phyloP scores from a whole-genome alignment of 192 early-diverging fungal species.

The Coemansia sp. region DNA sequence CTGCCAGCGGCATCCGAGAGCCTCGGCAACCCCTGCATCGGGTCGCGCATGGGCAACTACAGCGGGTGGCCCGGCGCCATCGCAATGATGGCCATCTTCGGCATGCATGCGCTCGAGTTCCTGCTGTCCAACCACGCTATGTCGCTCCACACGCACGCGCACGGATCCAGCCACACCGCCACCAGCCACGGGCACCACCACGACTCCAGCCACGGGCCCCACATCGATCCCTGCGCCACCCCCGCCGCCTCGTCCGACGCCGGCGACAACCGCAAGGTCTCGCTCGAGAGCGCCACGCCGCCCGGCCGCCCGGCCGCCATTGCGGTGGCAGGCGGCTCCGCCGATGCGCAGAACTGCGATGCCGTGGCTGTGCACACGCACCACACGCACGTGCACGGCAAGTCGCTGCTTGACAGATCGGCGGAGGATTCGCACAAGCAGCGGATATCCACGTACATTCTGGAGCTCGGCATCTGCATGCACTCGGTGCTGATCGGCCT shows the following conservation, averaged over 20 bases:
- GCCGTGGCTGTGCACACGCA: constrained; percentile 51
- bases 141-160: constrained; percentile 31
- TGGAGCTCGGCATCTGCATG: constrained; percentile 75
- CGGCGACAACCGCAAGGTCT: neutral
- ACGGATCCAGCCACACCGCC: constrained; percentile 11
- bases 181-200: constrained; percentile 5
- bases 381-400: constrained; percentile 53
- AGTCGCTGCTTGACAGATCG: constrained; percentile 23
- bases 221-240: neutral
- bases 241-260: constrained; percentile 10
- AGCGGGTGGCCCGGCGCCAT: constrained; percentile 59
- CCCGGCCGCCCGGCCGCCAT: neutral
- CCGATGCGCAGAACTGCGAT: constrained; percentile 30
- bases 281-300: neutral
- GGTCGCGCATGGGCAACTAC: constrained; percentile 54
- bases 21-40: constrained; percentile 60
- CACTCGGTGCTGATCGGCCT: constrained; percentile 81
- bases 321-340: neutral
- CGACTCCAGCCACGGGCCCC: neutral
- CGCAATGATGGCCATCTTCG: constrained; percentile 64
- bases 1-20: constrained; percentile 58
- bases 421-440: constrained; percentile 7
- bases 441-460: constrained; percentile 64
- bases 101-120: constrained; percentile 69
- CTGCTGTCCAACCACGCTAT: constrained; percentile 52